Conservation (phyloP, 495 filamentous ascomycete genomes). For the Talaromyces trachyspermus region DNA sequence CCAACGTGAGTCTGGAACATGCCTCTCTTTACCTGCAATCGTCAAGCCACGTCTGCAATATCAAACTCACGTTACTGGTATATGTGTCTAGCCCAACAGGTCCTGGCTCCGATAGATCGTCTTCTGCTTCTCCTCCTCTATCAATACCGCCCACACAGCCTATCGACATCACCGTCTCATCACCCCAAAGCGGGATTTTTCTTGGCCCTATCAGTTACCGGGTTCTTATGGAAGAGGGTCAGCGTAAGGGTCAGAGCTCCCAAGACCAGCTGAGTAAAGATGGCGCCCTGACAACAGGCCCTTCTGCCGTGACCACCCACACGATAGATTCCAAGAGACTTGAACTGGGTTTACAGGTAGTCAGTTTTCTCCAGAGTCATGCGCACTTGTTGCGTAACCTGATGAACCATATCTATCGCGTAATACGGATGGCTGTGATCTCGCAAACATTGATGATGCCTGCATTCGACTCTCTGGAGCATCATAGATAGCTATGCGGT, state of each 20-base stretch:
- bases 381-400: neutral
- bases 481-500: neutral
- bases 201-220: constrained; percentile 31
- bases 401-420: neutral
- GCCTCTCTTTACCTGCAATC: too few relatives aligned
- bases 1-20: too few relatives aligned
- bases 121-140: neutral
- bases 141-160: neutral
- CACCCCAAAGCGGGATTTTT: constrained; percentile 16
- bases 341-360: constrained; percentile 5
- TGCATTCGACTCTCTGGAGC: constrained; percentile 4
- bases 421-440: constrained; percentile 6
- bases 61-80: too few relatives aligned
- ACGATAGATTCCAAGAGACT: constrained; percentile 9
- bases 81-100: too few relatives aligned
- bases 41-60: too few relatives aligned
- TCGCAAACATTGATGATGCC: constrained; percentile 3
- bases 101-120: too few relatives aligned
- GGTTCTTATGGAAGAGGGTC: constrained; percentile 15
- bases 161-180: neutral
- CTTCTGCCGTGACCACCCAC: neutral
- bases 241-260: too few relatives aligned
- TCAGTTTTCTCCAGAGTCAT: constrained; percentile 2
- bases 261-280: neutral
- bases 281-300: neutral